Evolutionary conservation across 2,329 filamentous ascomycete genomes (phyloP).

Genomic region (Dactylonectria macrodidyma): DNA sequence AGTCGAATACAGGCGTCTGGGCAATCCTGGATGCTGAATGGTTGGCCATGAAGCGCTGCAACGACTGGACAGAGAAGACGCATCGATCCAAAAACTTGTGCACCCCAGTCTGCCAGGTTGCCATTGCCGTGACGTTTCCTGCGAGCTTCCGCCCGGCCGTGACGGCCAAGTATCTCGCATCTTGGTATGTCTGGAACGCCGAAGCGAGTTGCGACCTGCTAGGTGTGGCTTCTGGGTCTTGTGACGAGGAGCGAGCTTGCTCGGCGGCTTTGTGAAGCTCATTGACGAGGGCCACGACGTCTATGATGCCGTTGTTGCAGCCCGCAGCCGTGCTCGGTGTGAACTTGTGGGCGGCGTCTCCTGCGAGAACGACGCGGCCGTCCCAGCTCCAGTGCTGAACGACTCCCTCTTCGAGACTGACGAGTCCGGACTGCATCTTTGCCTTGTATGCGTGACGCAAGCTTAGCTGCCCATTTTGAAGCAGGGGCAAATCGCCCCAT

Average conservation of each 20-base stretch:
- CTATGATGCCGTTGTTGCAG: constrained; percentile 54
- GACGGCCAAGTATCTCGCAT: constrained; percentile 29
- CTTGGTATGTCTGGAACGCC: constrained; percentile 35
- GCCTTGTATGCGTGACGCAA: constrained; percentile 50
- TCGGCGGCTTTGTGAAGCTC: constrained; percentile 36
- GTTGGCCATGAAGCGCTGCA: constrained; percentile 31
- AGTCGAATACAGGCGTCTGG: constrained; percentile 20
- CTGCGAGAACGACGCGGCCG: constrained; percentile 53
- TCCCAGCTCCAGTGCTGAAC: constrained; percentile 53
- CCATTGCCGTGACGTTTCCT: constrained; percentile 25
- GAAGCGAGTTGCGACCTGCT: neutral
- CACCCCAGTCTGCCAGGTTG: constrained; percentile 35
- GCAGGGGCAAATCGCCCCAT: constrained; percentile 40
- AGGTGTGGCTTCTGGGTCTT: neutral
- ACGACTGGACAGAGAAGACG: constrained; percentile 16
- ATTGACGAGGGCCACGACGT: constrained; percentile 50
- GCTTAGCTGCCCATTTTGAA: constrained; percentile 38
- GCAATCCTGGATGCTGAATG: constrained; percentile 24
- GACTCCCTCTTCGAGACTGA: constrained; percentile 56
- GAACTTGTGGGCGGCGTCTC: constrained; percentile 57
- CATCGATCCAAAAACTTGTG: constrained; percentile 37
- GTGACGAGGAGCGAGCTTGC: neutral
- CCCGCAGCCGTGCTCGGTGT: constrained; percentile 54
- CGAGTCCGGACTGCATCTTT: constrained; percentile 47
- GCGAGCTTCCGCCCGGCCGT: constrained; percentile 20